These are phyloP conservation scores for Talaromyces sp. DNA, from an alignment of 2,329 filamentous ascomycete genomes.

Conservation along the genomic window DNA sequence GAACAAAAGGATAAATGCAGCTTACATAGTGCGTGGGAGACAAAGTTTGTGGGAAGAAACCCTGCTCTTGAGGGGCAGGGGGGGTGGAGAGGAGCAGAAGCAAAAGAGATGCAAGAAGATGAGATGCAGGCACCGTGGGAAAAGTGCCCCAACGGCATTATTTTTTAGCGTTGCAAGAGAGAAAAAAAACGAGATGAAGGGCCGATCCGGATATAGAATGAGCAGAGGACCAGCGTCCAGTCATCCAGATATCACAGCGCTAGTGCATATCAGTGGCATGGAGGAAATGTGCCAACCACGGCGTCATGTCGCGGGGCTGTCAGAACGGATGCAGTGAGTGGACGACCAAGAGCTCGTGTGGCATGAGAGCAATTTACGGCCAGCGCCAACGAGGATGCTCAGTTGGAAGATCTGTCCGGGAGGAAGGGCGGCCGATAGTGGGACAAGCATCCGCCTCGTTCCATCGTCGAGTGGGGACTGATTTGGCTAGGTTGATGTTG, in stretches of 20 bases:
- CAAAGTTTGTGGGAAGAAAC: conserved; percentile 9
- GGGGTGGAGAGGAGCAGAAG: background rate
- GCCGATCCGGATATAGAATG: conserved; percentile 27
- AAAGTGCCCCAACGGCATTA: conserved; percentile 5
- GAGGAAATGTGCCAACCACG: conserved; percentile 5
- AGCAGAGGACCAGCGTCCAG: background rate
- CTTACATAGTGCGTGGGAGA: conserved; percentile 14
- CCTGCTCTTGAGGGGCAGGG: conserved; percentile 15
- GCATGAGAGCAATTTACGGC: conserved; percentile 10
- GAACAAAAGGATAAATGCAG: conserved; percentile 9
- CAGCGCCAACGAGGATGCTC: conserved; percentile 15
- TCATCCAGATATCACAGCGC: conserved; percentile 10
- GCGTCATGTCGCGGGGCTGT: conserved; percentile 9
- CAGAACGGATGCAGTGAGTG: conserved; percentile 12
- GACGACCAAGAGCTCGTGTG: conserved; percentile 8
- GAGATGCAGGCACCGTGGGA: conserved; percentile 16
- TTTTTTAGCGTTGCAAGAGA: conserved; percentile 14
- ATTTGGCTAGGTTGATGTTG: background rate
- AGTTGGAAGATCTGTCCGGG: conserved; percentile 11
- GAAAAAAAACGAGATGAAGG: conserved; percentile 19
- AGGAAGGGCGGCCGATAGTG: conserved; percentile 3
- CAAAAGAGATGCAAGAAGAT: conserved; percentile 8
- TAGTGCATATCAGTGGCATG: background rate
- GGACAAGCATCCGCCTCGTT: background rate
- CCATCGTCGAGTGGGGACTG: background rate